phyloP scores from a whole-genome alignment of 208 protist species.

The Leishmania tarentolae region DNA sequence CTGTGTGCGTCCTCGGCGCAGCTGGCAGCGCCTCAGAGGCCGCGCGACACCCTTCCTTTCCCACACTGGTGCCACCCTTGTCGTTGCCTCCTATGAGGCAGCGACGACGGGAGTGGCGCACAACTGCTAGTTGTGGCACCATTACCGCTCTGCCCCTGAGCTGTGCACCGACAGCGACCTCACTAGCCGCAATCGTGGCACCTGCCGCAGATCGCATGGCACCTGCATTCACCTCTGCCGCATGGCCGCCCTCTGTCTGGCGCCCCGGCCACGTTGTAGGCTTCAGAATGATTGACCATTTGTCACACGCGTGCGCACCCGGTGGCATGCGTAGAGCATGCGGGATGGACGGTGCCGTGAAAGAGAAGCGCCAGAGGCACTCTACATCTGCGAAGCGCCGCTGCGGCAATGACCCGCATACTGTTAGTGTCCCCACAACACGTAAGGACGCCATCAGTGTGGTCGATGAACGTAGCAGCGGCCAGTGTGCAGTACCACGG shows the following conservation, averaged over 20 bases:
- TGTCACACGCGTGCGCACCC: background rate
- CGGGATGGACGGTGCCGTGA: background rate
- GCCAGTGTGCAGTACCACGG: background rate
- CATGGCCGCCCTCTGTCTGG: background rate
- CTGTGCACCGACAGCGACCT: background rate
- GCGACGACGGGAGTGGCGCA: conserved; percentile 2
- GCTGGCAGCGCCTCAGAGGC: background rate
- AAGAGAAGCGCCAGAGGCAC: conserved; percentile 1
- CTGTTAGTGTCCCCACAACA: background rate
- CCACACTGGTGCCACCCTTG: background rate
- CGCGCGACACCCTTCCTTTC: background rate
- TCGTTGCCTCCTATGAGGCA: background rate
- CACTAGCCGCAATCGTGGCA: background rate
- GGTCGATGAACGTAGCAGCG: background rate
- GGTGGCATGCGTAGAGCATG: background rate
- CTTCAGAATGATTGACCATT: background rate
- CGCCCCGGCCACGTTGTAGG: background rate
- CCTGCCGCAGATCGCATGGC: background rate
- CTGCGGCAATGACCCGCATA: conserved; percentile 7
- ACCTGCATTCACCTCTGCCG: background rate
- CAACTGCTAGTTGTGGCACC: background rate
- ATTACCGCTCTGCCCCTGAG: background rate
- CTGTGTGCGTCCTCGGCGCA: background rate
- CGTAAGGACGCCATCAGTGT: background rate
- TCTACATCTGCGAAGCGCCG: background rate